Evolutionary conservation across 2,329 filamentous ascomycete species (phyloP).

Genomic region (Colletotrichum lupini): DNA sequence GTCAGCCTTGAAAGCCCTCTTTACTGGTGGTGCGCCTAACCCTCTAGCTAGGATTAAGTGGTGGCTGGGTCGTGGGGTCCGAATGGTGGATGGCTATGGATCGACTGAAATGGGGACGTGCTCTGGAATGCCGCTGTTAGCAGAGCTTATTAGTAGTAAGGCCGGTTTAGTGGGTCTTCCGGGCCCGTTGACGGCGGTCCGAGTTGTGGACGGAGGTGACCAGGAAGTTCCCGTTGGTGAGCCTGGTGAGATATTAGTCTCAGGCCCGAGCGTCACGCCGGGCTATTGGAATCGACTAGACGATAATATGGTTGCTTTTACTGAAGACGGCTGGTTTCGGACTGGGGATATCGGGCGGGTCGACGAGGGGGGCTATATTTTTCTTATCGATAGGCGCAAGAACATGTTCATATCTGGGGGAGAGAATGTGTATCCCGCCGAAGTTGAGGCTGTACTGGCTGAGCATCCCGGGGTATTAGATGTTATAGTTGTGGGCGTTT

Average conservation of each 20-base stretch:
- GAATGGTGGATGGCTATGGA: constrained; percentile 28
- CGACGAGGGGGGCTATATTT: constrained; percentile 23
- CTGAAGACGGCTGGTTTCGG: constrained; percentile 30
- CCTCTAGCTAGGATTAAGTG: constrained; percentile 24
- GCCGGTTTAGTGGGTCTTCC: constrained; percentile 28
- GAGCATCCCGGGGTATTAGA: constrained; percentile 22
- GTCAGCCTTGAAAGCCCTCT: constrained; percentile 22
- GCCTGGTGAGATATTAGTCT: constrained; percentile 26
- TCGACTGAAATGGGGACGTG: constrained; percentile 25
- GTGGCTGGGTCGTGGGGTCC: constrained; percentile 25
- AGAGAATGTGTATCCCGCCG: constrained; percentile 31
- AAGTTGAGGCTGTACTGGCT: constrained; percentile 16
- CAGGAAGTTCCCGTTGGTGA: constrained; percentile 5
- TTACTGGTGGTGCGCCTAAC: constrained; percentile 27
- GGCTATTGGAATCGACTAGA: constrained; percentile 29
- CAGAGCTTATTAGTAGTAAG: constrained; percentile 11
- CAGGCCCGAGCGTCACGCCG: constrained; percentile 15
- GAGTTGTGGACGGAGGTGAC: constrained; percentile 22
- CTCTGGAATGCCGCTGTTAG: constrained; percentile 26
- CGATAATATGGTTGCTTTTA: constrained; percentile 22
- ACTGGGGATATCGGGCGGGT: constrained; percentile 32
- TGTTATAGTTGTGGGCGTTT: constrained; percentile 18
- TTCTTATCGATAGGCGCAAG: constrained; percentile 23
- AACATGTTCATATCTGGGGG: constrained; percentile 34
- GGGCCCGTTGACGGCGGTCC: constrained; percentile 20